Percentiles rank a stretch among this genome's conserved stretches.
Evolutionary conservation across 2,329 filamentous ascomycete species (phyloP).

Genomic region (Neopestalotiopsis rosae): DNA sequence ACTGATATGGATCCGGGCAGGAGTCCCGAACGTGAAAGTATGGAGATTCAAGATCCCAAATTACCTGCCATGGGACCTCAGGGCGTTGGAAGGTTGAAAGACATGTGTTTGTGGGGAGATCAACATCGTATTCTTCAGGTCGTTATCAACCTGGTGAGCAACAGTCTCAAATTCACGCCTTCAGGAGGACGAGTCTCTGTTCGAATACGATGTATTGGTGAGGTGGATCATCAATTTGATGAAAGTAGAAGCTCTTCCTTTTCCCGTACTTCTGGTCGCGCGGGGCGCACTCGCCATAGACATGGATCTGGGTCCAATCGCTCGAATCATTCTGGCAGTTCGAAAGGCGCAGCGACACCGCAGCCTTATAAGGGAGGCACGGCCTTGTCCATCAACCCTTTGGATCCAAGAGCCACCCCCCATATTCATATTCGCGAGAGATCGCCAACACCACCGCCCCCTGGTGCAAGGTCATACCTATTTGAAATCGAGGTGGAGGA

Average conservation of each 20-base stretch:
- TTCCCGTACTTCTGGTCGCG: slow-evolving; percentile 50
- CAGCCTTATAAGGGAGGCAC: slow-evolving; percentile 49
- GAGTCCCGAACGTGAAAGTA: slow-evolving; percentile 38
- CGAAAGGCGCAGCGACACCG: slow-evolving; percentile 42
- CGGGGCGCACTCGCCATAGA: slow-evolving; percentile 48
- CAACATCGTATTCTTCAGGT: slow-evolving; percentile 90
- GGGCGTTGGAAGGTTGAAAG: slow-evolving; percentile 73
- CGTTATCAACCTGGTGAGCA: slow-evolving; percentile 92
- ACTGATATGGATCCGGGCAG: slow-evolving; percentile 41
- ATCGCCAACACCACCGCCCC: slow-evolving; percentile 64
- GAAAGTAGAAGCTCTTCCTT: slow-evolving; percentile 60
- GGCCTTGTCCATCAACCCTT: slow-evolving; percentile 66
- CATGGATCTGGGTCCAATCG: slow-evolving; percentile 55
- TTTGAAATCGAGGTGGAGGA: slow-evolving; percentile 93
- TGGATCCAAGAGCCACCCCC: slow-evolving; percentile 58
- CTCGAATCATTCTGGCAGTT: slow-evolving; percentile 57
- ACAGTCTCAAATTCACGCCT: slow-evolving; percentile 90
- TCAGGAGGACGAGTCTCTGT: slow-evolving; percentile 76
- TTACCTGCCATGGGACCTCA: slow-evolving; percentile 67
- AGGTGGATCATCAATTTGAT: slow-evolving; percentile 51
- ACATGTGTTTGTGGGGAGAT: slow-evolving; percentile 92
- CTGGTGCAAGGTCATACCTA: slow-evolving; percentile 66
- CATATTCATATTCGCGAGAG: slow-evolving; percentile 58
- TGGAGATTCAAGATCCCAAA: slow-evolving; percentile 38
- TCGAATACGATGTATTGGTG: slow-evolving; percentile 74